Percentiles rank a stretch among this genome's conserved stretches.
These are phyloP conservation scores for Davidsoniella eucalypti DNA, from an alignment of 2,329 filamentous ascomycete species.

Conservation along the genomic window DNA sequence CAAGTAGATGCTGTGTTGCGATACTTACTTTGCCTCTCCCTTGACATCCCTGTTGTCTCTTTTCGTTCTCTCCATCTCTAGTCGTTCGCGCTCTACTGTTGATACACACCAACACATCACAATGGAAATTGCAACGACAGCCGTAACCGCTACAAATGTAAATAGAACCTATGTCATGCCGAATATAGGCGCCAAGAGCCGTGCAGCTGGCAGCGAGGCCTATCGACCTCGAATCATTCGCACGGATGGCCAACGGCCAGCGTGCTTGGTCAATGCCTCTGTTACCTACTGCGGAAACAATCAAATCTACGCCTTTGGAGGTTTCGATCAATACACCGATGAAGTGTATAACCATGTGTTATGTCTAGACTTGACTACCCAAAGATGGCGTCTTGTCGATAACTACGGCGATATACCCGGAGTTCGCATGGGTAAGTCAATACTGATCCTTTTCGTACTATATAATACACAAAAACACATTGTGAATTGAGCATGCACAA, in stretches of 20 bases:
- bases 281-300: conserved; percentile 98
- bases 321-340: conserved; percentile 97
- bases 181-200: conserved; percentile 57
- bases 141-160: neutral
- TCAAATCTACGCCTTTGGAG: conserved; percentile 93
- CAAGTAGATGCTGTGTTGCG: too few relatives aligned
- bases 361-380: conserved; percentile 66
- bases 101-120: too few relatives aligned
- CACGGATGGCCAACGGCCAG: conserved; percentile 65
- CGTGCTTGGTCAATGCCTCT: conserved; percentile 92
- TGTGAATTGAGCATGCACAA: neutral
- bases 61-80: too few relatives aligned
- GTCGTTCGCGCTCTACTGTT: too few relatives aligned
- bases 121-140: neutral
- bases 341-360: conserved; percentile 98
- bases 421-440: conserved; percentile 70
- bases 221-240: conserved; percentile 74
- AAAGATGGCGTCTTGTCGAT: conserved; percentile 90
- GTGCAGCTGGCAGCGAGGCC: conserved; percentile 43
- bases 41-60: too few relatives aligned
- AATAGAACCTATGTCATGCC: conserved; percentile 85
- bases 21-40: too few relatives aligned
- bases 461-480: too few relatives aligned
- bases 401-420: conserved; percentile 98
- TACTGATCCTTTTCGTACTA: neutral